Conservation (phyloP, 139 green algal genomes). For the Helicosporidium sp. region DNA sequence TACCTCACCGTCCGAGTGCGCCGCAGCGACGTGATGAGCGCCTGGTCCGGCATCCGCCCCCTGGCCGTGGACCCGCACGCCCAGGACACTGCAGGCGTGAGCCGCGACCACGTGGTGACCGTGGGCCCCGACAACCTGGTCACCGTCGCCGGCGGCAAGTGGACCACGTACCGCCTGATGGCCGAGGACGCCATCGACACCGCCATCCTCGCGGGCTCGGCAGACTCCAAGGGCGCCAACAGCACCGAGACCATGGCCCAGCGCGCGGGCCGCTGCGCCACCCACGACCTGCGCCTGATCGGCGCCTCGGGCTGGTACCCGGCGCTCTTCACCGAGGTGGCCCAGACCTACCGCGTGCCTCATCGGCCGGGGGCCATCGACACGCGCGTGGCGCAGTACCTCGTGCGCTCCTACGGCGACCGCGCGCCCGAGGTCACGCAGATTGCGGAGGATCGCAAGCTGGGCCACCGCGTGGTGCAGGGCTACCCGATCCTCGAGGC, state of each 20-base stretch:
- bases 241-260: too few species aligned
- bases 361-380: constrained; percentile 53
- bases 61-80: constrained; percentile 59
- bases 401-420: constrained; percentile 67
- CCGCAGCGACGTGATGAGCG: constrained; percentile 64
- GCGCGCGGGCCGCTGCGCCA: constrained; percentile 31
- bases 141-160: constrained; percentile 80
- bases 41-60: constrained; percentile 82
- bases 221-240: too few species aligned
- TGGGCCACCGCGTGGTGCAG: constrained; percentile 53
- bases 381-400: constrained; percentile 39
- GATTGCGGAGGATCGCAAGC: constrained; percentile 45
- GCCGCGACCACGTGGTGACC: constrained; percentile 49
- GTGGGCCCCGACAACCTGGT: constrained; percentile 65
- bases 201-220: constrained; percentile 19
- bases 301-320: constrained; percentile 44
- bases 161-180: constrained; percentile 94
- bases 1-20: constrained; percentile 71
- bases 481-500: constrained; percentile 83
- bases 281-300: constrained; percentile 40
- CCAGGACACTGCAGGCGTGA: constrained; percentile 20
- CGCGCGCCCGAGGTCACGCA: constrained; percentile 38
- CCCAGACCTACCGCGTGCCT: constrained; percentile 60
- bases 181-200: constrained; percentile 55
- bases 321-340: constrained; percentile 49